These are phyloP conservation scores for Sapria himalayana DNA, from an alignment of 345 rosid genomes.

Conservation along the genomic window DNA sequence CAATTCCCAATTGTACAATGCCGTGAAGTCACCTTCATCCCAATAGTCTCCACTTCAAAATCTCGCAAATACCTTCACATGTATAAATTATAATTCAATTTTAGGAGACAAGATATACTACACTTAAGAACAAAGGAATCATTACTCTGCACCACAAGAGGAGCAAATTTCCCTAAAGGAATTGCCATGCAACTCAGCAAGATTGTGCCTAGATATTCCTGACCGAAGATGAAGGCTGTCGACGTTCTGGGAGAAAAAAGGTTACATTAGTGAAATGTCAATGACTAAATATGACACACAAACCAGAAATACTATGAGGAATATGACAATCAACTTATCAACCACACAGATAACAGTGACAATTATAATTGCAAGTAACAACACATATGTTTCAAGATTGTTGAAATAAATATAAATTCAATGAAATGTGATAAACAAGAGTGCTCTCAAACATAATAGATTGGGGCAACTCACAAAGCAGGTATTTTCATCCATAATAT, in stretches of 20 bases:
- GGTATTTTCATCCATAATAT: no score
- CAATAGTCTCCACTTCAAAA: slow-evolving; percentile 89
- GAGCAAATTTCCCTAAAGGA: slow-evolving; percentile 87
- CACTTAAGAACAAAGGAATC: not conserved
- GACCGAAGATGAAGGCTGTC: slow-evolving; percentile 98
- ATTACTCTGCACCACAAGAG: slow-evolving; percentile 69
- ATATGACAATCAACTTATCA: no score
- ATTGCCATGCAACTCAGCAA: slow-evolving; percentile 83
- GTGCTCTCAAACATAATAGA: no score
- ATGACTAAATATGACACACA: no score
- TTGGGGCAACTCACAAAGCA: no score
- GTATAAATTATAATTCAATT: slow-evolving; percentile 1
- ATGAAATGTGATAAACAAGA: no score
- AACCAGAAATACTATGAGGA: no score
- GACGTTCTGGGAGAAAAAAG: slow-evolving; percentile 58
- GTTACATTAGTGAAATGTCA: no score
- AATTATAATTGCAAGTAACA: no score
- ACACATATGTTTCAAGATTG: no score
- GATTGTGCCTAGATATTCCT: slow-evolving; percentile 94
- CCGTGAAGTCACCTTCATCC: slow-evolving; percentile 77
- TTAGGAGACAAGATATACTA: not conserved
- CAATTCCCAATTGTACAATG: slow-evolving; percentile 52
- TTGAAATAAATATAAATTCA: no score
- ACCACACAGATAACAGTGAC: no score
- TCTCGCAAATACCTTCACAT: slow-evolving; percentile 66